These are phyloP conservation scores for Phytophthora ramorum DNA, from an alignment of 352 stramenopile species.

Conservation along the genomic window DNA sequence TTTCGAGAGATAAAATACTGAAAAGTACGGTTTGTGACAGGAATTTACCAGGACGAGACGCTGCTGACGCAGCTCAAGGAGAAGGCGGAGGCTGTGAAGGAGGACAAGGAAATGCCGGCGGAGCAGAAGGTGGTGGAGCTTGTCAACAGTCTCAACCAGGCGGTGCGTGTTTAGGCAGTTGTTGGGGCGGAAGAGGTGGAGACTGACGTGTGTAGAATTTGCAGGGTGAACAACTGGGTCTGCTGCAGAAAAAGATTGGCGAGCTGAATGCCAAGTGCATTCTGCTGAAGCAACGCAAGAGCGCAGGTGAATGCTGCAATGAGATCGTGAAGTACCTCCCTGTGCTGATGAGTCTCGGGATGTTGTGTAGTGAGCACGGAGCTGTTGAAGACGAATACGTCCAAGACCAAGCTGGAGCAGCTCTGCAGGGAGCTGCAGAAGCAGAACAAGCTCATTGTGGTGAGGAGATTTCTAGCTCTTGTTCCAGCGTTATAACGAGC, in stretches of 20 bases:
- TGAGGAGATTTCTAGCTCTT: conserved; percentile 18
- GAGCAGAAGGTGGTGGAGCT: conserved; percentile 62
- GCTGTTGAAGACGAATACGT: conserved; percentile 64
- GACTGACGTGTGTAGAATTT: conserved; percentile 3
- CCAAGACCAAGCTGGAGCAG: conserved; percentile 83
- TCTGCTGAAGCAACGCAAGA: conserved; percentile 81
- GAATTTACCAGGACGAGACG: conserved; percentile 74
- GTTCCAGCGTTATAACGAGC: not conserved
- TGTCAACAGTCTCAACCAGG: conserved; percentile 43
- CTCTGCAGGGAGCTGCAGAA: conserved; percentile 88
- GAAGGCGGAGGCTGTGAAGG: conserved; percentile 46
- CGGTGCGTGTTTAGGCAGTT: conserved; percentile 35
- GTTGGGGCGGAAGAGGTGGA: not conserved
- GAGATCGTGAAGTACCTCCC: too few species aligned
- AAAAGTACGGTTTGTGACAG: conserved; percentile 16
- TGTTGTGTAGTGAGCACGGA: conserved; percentile 57
- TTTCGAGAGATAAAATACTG: not conserved
- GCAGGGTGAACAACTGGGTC: conserved; percentile 61
- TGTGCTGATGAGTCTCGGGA: not conserved
- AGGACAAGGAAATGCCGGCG: conserved; percentile 39
- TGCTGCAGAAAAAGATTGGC: conserved; percentile 84
- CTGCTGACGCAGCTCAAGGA: conserved; percentile 44
- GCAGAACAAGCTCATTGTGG: conserved; percentile 89
- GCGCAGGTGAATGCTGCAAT: conserved; percentile 37
- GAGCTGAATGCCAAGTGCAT: conserved; percentile 86